Evolutionary conservation across 768 basidiomycete genomes (phyloP).

Genomic region (Mycena kentingensis): DNA sequence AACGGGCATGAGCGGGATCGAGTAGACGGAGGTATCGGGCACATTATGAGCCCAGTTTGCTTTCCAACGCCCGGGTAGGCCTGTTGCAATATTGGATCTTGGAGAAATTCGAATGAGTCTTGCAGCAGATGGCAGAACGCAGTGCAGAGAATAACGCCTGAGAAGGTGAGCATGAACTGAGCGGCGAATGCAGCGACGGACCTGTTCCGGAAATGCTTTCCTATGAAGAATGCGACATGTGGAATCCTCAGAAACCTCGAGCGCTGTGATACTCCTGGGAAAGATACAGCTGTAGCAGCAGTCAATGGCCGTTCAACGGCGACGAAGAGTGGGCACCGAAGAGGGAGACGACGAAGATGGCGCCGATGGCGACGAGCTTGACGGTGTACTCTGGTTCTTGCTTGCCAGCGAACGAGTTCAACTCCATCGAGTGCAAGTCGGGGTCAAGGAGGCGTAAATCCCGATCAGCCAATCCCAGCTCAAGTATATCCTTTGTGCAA

Average conservation of each 20-base stretch:
- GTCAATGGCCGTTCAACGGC: conserved; percentile 5
- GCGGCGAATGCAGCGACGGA: conserved; percentile 22
- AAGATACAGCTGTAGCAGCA: conserved; percentile 62
- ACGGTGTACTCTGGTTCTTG: too few species aligned
- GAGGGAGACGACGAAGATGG: conserved; percentile 62
- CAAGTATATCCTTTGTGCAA: too few species aligned
- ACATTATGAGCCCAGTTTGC: conserved; percentile 77
- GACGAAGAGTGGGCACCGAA: conserved; percentile 54
- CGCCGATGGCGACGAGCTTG: neutral
- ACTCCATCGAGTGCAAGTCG: too few species aligned
- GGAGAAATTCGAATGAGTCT: conserved; percentile 68
- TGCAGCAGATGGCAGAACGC: conserved; percentile 82
- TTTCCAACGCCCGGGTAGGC: conserved; percentile 51
- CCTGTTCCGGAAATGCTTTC: conserved; percentile 87
- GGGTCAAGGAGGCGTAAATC: too few species aligned
- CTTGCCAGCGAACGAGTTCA: too few species aligned
- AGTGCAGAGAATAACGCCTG: conserved; percentile 79
- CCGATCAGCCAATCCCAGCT: too few species aligned
- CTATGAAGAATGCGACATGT: conserved; percentile 74
- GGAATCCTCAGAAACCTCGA: conserved; percentile 60
- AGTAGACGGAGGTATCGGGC: conserved; percentile 15
- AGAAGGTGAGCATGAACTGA: neutral
- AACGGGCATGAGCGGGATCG: conserved; percentile 2
- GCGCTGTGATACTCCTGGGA: conserved; percentile 65
- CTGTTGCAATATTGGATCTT: conserved; percentile 44